Evolutionary conservation across 2,329 filamentous ascomycete genomes (phyloP).

Genomic region (Colletotrichum simmondsii): DNA sequence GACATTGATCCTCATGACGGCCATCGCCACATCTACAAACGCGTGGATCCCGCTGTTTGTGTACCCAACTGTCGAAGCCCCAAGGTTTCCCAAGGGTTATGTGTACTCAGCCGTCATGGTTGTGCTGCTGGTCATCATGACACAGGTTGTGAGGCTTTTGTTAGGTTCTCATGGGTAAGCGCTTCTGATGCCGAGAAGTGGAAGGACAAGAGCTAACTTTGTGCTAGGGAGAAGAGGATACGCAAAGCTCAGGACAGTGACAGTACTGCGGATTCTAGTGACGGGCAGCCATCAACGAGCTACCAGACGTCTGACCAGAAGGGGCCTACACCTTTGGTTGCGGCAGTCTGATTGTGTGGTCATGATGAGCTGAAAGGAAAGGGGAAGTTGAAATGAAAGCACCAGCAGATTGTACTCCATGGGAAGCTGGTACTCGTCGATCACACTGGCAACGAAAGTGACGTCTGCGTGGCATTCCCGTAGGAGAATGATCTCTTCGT

Average conservation of each 20-base stretch:
- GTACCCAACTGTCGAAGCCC: constrained; percentile 57
- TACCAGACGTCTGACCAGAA: not conserved
- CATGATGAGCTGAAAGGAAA: rapidly evolving
- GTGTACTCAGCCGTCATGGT: constrained; percentile 48
- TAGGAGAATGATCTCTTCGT: too few relatives aligned
- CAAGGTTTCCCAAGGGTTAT: constrained; percentile 55
- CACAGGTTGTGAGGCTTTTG: constrained; percentile 38
- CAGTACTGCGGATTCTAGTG: not conserved
- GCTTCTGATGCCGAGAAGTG: rapidly evolving
- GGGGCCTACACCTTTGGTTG: not conserved
- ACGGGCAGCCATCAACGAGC: not conserved
- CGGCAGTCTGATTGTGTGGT: not conserved
- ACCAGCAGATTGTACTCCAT: too few relatives aligned
- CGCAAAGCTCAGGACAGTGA: not conserved
- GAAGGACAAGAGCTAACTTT: not conserved
- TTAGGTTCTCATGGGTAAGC: constrained; percentile 19
- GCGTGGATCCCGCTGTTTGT: constrained; percentile 65
- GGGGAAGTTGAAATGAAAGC: rapidly evolving
- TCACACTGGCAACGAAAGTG: too few relatives aligned
- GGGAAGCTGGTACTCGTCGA: too few relatives aligned
- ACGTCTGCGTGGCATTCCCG: too few relatives aligned
- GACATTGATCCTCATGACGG: constrained; percentile 62
- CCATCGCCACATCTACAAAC: constrained; percentile 64
- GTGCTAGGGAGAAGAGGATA: not conserved
- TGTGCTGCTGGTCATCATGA: constrained; percentile 41